Conservation (phyloP, 257 asterid genomes). For the Verbena officinalis region DNA sequence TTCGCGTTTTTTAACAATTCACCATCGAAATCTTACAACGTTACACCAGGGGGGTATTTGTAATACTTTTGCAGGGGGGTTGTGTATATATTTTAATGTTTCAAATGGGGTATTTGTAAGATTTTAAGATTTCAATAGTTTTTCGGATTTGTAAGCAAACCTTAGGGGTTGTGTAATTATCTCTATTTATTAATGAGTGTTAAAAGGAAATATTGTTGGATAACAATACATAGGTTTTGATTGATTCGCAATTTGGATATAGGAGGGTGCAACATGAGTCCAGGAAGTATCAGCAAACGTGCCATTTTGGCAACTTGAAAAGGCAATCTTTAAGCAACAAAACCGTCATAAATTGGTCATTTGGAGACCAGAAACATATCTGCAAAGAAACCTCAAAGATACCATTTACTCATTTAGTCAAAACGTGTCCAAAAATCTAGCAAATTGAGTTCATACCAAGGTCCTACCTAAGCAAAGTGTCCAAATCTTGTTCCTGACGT, state of each 20-base stretch:
- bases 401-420: not conserved
- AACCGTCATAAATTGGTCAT: slow-evolving; percentile 20
- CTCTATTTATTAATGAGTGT: no score
- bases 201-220: no score
- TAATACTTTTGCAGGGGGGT: no score
- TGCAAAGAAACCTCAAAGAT: not conserved
- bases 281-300: slow-evolving; percentile 24
- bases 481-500: slow-evolving; percentile 25
- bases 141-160: no score
- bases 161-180: no score
- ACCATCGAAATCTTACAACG: no score
- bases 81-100: no score
- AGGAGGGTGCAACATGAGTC: slow-evolving; percentile 11
- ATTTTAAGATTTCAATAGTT: no score
- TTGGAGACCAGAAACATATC: slow-evolving; percentile 36
- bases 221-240: no score
- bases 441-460: slow-evolving; percentile 10
- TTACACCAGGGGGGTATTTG: no score
- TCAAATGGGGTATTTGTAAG: no score
- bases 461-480: not conserved
- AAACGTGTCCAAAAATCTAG: slow-evolving; percentile 24
- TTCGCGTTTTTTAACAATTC: no score
- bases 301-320: slow-evolving; percentile 27
- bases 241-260: not conserved
- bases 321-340: slow-evolving; percentile 38